A percentile compares a stretch with the other conserved stretches of the same genome.
Conservation (phyloP, 768 basidiomycete species). For the Pleurotus ostreatus region DNA sequence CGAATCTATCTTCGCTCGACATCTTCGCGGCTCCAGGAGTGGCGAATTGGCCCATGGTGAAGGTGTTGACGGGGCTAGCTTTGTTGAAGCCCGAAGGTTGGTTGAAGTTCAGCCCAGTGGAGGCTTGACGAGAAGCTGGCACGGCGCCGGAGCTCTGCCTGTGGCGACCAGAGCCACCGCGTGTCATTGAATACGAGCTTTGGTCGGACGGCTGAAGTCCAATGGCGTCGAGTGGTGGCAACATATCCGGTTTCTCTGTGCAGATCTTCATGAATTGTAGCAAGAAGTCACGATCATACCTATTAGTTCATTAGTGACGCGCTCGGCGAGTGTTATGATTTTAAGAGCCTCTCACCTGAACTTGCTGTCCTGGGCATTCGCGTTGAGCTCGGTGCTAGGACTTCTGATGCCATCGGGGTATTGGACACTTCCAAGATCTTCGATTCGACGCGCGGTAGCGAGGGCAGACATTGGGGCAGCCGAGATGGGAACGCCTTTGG, state of each 20-base stretch:
- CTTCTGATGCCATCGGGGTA: constrained; percentile 85
- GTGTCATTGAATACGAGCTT: constrained; percentile 42
- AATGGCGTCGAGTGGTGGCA: constrained; percentile 86
- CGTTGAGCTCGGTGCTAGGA: constrained; percentile 82
- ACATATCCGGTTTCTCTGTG: constrained; percentile 89
- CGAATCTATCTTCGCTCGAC: constrained; percentile 69
- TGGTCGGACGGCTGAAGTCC: constrained; percentile 81
- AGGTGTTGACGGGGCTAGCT: constrained; percentile 33
- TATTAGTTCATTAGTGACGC: constrained; percentile 20
- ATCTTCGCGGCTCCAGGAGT: constrained; percentile 50
- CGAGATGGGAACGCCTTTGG: constrained; percentile 38
- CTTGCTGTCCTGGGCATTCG: constrained; percentile 79
- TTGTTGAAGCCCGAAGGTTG: constrained; percentile 42
- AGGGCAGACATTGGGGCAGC: constrained; percentile 61
- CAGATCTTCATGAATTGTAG: constrained; percentile 95
- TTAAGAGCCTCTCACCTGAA: constrained; percentile 55
- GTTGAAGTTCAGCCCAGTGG: constrained; percentile 37
- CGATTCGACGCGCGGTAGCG: constrained; percentile 80
- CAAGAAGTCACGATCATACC: constrained; percentile 97
- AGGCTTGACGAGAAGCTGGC: constrained; percentile 37
- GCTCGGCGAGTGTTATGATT: neutral
- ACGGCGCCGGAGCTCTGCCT: constrained; percentile 41
- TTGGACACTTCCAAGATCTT: constrained; percentile 68
- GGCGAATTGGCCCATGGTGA: constrained; percentile 24
- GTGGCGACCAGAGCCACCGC: constrained; percentile 65